Base-by-base conservation (phyloP, 2,329 filamentous ascomycete species). In the Aspergillus luchuensis region DNA sequence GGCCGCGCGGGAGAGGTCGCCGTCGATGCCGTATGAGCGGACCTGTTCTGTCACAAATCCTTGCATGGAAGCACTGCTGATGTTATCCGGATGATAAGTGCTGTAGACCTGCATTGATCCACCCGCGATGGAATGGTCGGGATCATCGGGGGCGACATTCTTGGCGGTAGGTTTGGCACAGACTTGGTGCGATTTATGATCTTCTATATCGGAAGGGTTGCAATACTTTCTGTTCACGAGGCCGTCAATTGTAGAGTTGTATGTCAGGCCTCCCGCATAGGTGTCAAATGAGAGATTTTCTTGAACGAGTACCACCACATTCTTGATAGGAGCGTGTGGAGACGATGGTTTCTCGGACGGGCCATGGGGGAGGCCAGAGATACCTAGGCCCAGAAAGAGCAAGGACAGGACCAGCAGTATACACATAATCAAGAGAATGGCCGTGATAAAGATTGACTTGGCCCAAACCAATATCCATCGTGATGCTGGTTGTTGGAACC, bases 301-400 rank as follows among this genome's bases (percentile, higher is more conserved):
- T 66, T 79, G 72, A 8, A 81, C 79, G 17, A 82, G 70, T 25
- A 82, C 76, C 50, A 82, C 80, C 5, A 81, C 79, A 64, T 80
- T 79, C 69, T 81, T 81, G 69, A 82, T 82, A 58, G 78, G 78
- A 52, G 47, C 17, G 55, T 43, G 25, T 28, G 33, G 43, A 36
- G 28, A 10, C 36, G 43, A 28, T 11, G 33, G 25, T 15, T 25
- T 23, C 7, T 47, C 15, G 15, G 19, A 28, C 17, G 56, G 54
- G 10, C 30, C 15, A 36, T 60, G 63, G 8, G 61, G 58, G 3
- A 58, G 47, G 11, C 55, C 57, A n/a, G 48, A 23, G n/a, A 61
- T 60, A n/a, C 59, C 57, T n/a, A 58, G 10, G 6, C 60, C 62
- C 39, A 66, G 53, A 11, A 56, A 57, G 47, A 64, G 58, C 53